Evolutionary conservation across 208 protist species (phyloP), one percentile per base, ranked within the genome.

Genomic region (Leishmania mexicana): DNA sequence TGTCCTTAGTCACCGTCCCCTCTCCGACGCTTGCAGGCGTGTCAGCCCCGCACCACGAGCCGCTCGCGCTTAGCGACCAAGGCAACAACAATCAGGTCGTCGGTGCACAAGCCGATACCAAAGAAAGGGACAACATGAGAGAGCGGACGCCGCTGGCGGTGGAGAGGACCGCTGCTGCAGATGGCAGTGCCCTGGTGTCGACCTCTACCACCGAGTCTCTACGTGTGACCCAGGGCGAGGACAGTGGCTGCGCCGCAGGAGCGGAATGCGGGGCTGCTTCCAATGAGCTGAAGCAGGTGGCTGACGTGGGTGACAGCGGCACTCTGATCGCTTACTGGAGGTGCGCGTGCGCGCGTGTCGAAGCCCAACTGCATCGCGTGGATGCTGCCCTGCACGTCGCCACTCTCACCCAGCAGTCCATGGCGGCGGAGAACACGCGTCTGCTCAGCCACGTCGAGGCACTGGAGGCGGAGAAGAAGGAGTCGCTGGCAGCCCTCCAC

Each of bases 351-450:
- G 71, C 38, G 11, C 78, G 73, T 6, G 65, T 82, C 47, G 78
- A 92, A 67, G 64, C 42, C 51, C 80, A 84, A 53, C 75, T 91
- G 54, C 60, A 76, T 45, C 83, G 78, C 7, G 80, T 94, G 31
- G 85, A 89, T 49, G 78, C 45, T 19, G 91, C 90, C 24, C 84
- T 89, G 35, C 72, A 84, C 31, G 73, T 92, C 13, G 53, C 83
- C 35, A 79, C 80, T 24, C 72, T 79, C 57, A 92, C 87, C 21
- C 84, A 94, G 71, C 45, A 84, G 47, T 67, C 89, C 31, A 64
- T 93, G 40, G 83, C 85, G 10, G 49, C 83, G 51, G 91, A 95
- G 75, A 95, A 95, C 82, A 89, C 82, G 58, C 90, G 90, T 0
- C 84, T 95, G 67, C 86, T 96, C 60, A 75, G 68, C 28, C 73